Conservation (phyloP, 805 yeast genomes). For the Alloascoidea africana region DNA sequence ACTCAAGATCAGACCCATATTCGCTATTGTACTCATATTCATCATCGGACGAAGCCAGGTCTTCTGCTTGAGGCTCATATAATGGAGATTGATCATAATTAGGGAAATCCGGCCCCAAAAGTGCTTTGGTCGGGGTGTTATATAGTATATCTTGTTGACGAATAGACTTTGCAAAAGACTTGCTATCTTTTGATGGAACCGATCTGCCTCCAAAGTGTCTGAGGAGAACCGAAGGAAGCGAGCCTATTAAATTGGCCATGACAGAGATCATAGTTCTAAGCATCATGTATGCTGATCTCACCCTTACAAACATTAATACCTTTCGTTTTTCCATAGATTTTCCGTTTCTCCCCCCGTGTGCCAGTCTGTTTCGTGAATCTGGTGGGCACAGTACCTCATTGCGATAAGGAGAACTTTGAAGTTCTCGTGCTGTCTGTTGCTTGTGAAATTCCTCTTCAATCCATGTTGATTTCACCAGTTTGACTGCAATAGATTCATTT, state of each 20-base stretch:
- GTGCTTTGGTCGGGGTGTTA: neutral
- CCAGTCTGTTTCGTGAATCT: neutral
- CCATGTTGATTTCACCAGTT: conserved; percentile 39
- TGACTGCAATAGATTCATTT: conserved; percentile 35
- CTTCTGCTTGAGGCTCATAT: conserved; percentile 3
- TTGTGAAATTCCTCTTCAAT: conserved; percentile 19
- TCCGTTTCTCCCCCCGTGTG: neutral
- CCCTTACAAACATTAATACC: too few species aligned
- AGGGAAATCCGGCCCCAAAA: neutral
- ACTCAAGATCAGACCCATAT: conserved; percentile 16
- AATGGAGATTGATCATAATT: neutral
- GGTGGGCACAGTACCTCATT: conserved; percentile 10
- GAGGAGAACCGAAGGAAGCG: neutral
- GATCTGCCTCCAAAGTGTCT: neutral
- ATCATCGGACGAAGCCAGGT: neutral
- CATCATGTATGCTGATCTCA: neutral
- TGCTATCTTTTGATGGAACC: neutral
- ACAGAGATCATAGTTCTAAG: neutral
- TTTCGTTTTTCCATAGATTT: neutral
- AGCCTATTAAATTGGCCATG: neutral
- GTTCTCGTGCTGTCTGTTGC: neutral
- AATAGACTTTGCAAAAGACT: neutral
- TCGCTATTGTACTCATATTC: conserved; percentile 10
- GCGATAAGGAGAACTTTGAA: conserved; percentile 9
- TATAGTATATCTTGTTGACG: neutral